phyloP scores from a whole-genome alignment of 305 asterid species.

The Fraxinus sp. region DNA sequence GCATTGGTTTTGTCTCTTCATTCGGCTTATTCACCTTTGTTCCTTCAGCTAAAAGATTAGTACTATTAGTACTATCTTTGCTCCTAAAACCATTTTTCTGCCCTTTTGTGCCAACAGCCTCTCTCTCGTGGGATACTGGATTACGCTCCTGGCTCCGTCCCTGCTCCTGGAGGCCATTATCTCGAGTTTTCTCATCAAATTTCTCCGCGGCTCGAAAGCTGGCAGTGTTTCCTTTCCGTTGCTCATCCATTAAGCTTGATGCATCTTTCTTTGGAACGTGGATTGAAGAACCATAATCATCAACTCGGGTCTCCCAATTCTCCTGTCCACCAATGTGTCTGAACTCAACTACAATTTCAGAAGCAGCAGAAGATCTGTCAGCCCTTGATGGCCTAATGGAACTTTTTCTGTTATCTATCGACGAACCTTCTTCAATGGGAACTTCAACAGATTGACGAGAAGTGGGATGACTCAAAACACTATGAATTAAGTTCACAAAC shows the following conservation, averaged over 20 bases:
- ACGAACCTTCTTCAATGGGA: slow-evolving; percentile 25
- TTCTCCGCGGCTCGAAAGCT: neutral
- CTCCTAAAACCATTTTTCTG: slow-evolving; percentile 3
- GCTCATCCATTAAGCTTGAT: neutral
- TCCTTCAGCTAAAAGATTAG: slow-evolving; percentile 6
- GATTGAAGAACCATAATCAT: neutral
- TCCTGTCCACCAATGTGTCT: slow-evolving; percentile 33
- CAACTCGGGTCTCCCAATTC: slow-evolving; percentile 11
- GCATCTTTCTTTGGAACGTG: slow-evolving; percentile 26
- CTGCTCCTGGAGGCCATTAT: neutral
- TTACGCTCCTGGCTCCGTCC: slow-evolving; percentile 5
- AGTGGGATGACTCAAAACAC: slow-evolving; percentile 20
- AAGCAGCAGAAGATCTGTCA: slow-evolving; percentile 16
- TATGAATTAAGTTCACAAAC: slow-evolving; percentile 38
- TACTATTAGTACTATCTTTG: slow-evolving; percentile 9
- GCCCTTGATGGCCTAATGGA: slow-evolving; percentile 1
- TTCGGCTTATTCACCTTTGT: neutral
- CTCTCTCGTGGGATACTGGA: slow-evolving; percentile 17
- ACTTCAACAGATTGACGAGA: slow-evolving; percentile 26
- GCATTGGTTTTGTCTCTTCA: slow-evolving; percentile 13
- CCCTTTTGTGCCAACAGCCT: neutral
- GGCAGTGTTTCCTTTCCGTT: neutral
- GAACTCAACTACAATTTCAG: slow-evolving; percentile 48
- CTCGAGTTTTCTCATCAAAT: neutral
- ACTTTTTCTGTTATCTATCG: slow-evolving; percentile 17